A percentile compares a stretch with the other conserved stretches of the same genome.
These are phyloP conservation scores for Hordeum vulgare DNA, from an alignment of 176 grass and related monocot genomes.

Conservation along the genomic window MorexV3_pseudomolecules_assembly NC_058521.1:6322832-6323331, in stretches of 20 bases:
- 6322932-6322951: not conserved
- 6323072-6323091: not conserved
- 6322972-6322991: not conserved
- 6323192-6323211: not conserved
- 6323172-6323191: not conserved
- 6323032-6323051: not conserved
- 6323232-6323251: not conserved
- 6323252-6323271: not conserved
- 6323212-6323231: not conserved
- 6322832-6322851: not conserved
- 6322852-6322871: not conserved
- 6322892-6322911: not conserved
- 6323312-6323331: not conserved
- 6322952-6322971: not conserved
- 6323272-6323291: not conserved
- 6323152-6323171: not conserved
- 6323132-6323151: not conserved
- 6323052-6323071: not conserved
- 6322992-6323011: not conserved
- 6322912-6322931: not conserved
- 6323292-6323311: not conserved
- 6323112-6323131: not conserved
- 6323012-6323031: not conserved
- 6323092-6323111: not conserved
- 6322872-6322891: not conserved